Evolutionary conservation across 176 grass and related monocot species (phyloP).

Genomic region (Aegilops tauschii): DNA sequence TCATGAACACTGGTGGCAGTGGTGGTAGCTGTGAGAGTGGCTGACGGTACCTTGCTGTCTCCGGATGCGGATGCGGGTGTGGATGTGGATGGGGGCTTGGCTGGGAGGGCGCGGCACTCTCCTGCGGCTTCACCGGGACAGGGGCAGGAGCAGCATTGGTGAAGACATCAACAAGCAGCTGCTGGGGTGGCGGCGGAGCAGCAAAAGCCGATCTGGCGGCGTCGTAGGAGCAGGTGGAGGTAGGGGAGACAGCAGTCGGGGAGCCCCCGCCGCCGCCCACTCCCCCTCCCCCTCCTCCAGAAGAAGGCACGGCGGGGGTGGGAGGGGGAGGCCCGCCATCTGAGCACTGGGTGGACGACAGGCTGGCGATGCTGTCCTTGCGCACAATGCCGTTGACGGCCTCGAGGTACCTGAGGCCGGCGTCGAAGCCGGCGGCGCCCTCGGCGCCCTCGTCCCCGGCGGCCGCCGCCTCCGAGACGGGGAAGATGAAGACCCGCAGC

Average conservation of each 20-base stretch:
- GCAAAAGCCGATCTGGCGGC: slow-evolving; percentile 52
- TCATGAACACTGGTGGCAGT: slow-evolving; percentile 83
- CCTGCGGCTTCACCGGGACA: slow-evolving; percentile 36
- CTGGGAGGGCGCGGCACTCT: slow-evolving; percentile 22
- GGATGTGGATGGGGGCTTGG: slow-evolving; percentile 7
- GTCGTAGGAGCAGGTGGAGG: slow-evolving; percentile 54
- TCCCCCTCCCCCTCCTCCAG: not conserved
- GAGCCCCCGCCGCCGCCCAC: slow-evolving; percentile 30
- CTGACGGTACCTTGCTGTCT: slow-evolving; percentile 63
- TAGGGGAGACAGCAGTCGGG: slow-evolving; percentile 44
- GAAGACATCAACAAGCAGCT: slow-evolving; percentile 51
- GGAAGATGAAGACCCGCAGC: slow-evolving; percentile 89
- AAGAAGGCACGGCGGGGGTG: not conserved
- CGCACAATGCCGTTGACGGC: slow-evolving; percentile 75
- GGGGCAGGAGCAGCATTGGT: slow-evolving; percentile 22
- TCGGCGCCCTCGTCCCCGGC: slow-evolving; percentile 16
- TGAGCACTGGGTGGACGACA: slow-evolving; percentile 62
- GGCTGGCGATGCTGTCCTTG: slow-evolving; percentile 70
- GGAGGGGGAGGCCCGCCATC: slow-evolving; percentile 39
- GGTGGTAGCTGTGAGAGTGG: slow-evolving; percentile 92
- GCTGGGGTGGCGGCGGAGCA: not conserved
- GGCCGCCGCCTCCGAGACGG: slow-evolving; percentile 32
- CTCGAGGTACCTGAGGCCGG: slow-evolving; percentile 59
- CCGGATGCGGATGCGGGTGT: slow-evolving; percentile 34
- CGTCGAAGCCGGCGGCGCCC: slow-evolving; percentile 29